These are phyloP conservation scores for Phytophthora hybrid DNA, from an alignment of 352 stramenopile genomes.

Conservation along the genomic window DNA sequence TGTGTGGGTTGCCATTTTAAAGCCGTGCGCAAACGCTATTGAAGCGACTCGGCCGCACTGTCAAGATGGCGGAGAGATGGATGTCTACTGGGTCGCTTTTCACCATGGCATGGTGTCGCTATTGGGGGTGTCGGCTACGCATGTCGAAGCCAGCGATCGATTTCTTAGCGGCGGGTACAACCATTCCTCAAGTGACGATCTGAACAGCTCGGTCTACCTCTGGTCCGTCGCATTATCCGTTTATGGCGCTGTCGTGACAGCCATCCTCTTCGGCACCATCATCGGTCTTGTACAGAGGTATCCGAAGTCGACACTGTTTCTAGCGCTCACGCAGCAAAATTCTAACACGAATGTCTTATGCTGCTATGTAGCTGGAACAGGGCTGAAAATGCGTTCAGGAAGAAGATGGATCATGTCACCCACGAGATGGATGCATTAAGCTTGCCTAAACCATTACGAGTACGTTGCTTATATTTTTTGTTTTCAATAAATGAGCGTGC, in stretches of 20 bases:
- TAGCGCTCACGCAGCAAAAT: not conserved
- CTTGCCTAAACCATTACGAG: conserved; percentile 60
- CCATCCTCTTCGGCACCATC: conserved; percentile 65
- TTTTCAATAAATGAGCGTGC: not conserved
- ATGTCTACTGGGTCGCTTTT: conserved; percentile 67
- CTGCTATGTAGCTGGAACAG: conserved; percentile 57
- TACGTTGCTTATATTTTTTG: conserved; percentile 18
- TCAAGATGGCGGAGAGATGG: conserved; percentile 42
- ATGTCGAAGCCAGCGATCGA: conserved; percentile 55
- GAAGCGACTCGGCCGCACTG: conserved; percentile 41
- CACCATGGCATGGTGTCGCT: conserved; percentile 64
- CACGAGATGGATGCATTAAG: conserved; percentile 74
- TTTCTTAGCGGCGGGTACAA: conserved; percentile 62
- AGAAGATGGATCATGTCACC: conserved; percentile 76
- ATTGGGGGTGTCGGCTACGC: conserved; percentile 55
- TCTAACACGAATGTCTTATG: conserved; percentile 4
- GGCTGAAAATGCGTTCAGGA: conserved; percentile 68
- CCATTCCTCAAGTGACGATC: conserved; percentile 21
- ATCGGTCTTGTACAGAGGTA: conserved; percentile 69
- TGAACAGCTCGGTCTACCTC: conserved; percentile 42
- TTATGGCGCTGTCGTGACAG: conserved; percentile 53
- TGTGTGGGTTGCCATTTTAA: conserved; percentile 64
- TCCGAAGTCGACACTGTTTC: not conserved
- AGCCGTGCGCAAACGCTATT: conserved; percentile 44
- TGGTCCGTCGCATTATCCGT: conserved; percentile 59